Base-by-base conservation (phyloP, 306 rosid genomes). In the Dalbergia cultrata region DNA sequence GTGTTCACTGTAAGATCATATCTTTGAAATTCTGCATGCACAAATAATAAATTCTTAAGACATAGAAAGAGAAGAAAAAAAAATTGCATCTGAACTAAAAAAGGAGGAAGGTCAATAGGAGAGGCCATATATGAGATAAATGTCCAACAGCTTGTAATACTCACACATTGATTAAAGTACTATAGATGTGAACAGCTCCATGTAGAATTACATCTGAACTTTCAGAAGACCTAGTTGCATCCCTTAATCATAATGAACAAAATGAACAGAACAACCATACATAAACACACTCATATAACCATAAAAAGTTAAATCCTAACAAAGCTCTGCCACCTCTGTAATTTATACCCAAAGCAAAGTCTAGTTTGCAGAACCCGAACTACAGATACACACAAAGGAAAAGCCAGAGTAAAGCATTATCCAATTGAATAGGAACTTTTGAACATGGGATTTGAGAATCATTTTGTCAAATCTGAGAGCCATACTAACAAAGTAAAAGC, bases 401-500 rank as follows among this genome's bases (percentile, higher is more conserved):
- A 18, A 39, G 26, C 22, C 26, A 44, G n/a, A 14, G 34, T 37
- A 65, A 65, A 9, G 33, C 16, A 60, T 59, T 16, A 11, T 22
- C 35, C 18, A 16, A 43, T 43, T 13, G 41, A 41, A 50, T 0
- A 58, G 18, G 45, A 61, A 26, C 2, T 35, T 2, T 13, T 61
- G 34, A 19, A 70, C 63, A 79, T 19, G 43, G 8, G 35, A 47
- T 70, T 14, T 60, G 19, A 73, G 52, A 43, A 70, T 37, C n/a
- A 63, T 21, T 45, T 17, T 6, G 41, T 59, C 57, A 64, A 45
- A 69, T 21, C 13, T 31, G 45, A n/a, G 34, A n/a, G 59, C 47
- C 45, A 44, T 16, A 17, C 67, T 41, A 22, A 56, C 13, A 13
- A 54, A 58, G 26, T 58, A 35, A 35, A 12, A 17, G 60, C 39